A percentile compares a stretch with the other conserved stretches of the same genome.
Conservation (phyloP, 225 moss, liverwort and hornwort species). For the Lunularia cruciata region DNA sequence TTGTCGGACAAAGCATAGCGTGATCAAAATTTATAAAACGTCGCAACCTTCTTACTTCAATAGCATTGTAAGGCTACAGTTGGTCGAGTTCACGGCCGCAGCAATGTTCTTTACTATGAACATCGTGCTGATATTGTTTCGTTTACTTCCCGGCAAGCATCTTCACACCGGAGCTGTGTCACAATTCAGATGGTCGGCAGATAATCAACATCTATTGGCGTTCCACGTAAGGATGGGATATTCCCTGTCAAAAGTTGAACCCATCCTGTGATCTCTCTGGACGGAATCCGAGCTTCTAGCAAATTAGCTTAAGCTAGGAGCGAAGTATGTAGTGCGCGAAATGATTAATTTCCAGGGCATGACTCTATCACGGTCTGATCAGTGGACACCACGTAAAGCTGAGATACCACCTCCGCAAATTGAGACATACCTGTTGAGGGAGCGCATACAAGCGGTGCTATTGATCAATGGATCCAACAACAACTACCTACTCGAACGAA, state of each 20-base stretch:
- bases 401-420: slow-evolving; percentile 4
- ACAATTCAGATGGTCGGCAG: background rate
- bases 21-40: background rate
- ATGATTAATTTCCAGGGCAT: background rate
- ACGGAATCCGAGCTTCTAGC: background rate
- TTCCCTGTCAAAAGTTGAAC: background rate
- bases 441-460: too few relatives aligned
- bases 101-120: background rate
- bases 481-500: too few relatives aligned
- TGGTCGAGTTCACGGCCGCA: background rate
- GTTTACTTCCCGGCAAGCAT: background rate
- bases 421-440: too few relatives aligned
- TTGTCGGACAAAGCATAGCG: background rate
- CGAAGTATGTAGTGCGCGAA: background rate
- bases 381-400: background rate
- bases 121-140: background rate
- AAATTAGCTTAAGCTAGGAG: background rate
- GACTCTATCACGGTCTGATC: slow-evolving; percentile 7
- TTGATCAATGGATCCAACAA: too few relatives aligned
- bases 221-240: background rate
- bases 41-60: too few relatives aligned
- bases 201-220: background rate
- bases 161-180: background rate
- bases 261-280: background rate
- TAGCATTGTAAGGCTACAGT: background rate